phyloP scores from a whole-genome alignment of 1,284 basidiomycete species.

The Ceratobasidium sp. region DNA sequence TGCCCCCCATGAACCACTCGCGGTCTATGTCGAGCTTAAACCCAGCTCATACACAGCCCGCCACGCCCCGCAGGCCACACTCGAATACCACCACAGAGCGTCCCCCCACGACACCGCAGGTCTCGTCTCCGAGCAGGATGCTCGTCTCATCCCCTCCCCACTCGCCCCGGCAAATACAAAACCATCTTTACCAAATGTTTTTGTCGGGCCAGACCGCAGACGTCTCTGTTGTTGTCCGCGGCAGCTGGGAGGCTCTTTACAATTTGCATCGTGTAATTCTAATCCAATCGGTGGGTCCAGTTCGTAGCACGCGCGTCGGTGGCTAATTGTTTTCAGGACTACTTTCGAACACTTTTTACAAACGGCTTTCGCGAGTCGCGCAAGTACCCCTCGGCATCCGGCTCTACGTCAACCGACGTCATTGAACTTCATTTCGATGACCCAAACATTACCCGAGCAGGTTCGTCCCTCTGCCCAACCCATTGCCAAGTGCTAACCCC shows the following conservation, averaged over 20 bases:
- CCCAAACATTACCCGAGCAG: slow-evolving; percentile 82
- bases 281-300: slow-evolving; percentile 76
- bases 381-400: slow-evolving; percentile 44
- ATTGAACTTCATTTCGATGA: slow-evolving; percentile 82
- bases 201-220: slow-evolving; percentile 75
- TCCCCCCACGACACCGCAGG: not conserved
- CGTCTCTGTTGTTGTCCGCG: slow-evolving; percentile 70
- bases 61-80: slow-evolving; percentile 13
- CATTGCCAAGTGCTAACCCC: slow-evolving; percentile 13
- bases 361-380: slow-evolving; percentile 76
- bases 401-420: slow-evolving; percentile 49
- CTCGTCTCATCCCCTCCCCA: slow-evolving; percentile 21
- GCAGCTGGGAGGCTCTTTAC: slow-evolving; percentile 78
- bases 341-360: slow-evolving; percentile 84
- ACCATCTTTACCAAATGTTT: slow-evolving; percentile 77
- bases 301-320: too few relatives aligned
- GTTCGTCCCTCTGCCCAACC: slow-evolving; percentile 52
- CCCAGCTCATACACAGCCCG: not conserved
- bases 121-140: slow-evolving; percentile 4
- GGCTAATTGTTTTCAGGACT: slow-evolving; percentile 64
- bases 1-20: slow-evolving; percentile 7
- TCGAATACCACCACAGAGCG: slow-evolving; percentile 24
- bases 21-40: slow-evolving; percentile 12
- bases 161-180: slow-evolving; percentile 59
- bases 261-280: slow-evolving; percentile 81